phyloP scores from a whole-genome alignment of 495 filamentous ascomycete genomes.

The Neurospora pannonica region DNA sequence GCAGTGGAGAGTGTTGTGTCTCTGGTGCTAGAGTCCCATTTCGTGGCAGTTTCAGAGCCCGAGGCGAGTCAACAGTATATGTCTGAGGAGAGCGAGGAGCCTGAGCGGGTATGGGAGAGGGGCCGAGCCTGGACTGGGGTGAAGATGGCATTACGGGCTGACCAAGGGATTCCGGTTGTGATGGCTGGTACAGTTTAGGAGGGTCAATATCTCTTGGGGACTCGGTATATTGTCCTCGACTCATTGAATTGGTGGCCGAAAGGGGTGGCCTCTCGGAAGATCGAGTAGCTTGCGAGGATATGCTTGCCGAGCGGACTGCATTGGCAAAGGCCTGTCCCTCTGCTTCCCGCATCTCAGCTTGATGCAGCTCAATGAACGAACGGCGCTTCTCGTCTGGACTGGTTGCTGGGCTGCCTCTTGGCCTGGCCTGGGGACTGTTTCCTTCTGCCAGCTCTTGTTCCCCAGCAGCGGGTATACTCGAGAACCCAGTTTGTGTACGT shows the following conservation, averaged over 20 bases:
- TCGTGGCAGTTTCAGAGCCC: neutral
- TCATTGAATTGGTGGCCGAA: neutral
- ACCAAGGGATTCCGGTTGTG: neutral
- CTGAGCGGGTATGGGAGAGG: neutral
- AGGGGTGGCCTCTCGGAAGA: neutral
- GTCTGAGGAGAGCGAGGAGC: neutral
- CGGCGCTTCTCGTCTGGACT: constrained; percentile 34
- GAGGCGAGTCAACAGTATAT: neutral
- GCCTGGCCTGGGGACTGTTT: constrained; percentile 16
- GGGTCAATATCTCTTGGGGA: constrained; percentile 15
- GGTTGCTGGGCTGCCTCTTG: constrained; percentile 19
- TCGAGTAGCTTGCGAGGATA: neutral
- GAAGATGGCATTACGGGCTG: neutral
- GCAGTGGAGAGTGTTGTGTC: neutral
- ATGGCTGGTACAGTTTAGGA: neutral
- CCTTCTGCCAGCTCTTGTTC: constrained; percentile 21
- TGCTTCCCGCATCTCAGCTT: constrained; percentile 62
- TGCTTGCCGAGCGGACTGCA: constrained; percentile 28
- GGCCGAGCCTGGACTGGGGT: neutral
- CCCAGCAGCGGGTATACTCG: constrained; percentile 18
- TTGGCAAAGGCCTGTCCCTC: constrained; percentile 61
- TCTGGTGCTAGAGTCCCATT: neutral
- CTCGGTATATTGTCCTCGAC: constrained; percentile 7
- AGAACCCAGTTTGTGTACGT: constrained; percentile 42
- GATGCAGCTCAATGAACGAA: constrained; percentile 47